Conservation (phyloP, 116 monocot species). For the Iris pallida region DNA sequence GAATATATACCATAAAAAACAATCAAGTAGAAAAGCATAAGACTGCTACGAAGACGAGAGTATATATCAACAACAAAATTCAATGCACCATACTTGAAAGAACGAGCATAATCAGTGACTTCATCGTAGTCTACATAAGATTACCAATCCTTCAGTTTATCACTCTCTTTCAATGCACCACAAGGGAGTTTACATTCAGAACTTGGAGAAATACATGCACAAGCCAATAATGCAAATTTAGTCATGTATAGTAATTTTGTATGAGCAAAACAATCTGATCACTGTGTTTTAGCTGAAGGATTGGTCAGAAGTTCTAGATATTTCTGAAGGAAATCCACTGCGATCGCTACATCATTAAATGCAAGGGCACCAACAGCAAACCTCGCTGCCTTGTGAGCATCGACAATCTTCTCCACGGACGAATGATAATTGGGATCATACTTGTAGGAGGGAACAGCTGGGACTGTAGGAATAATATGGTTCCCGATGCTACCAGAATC, state of each 20-base stretch:
- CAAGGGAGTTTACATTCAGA: not conserved
- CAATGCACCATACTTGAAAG: too few species aligned
- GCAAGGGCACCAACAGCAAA: conserved; percentile 97
- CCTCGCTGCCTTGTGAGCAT: conserved; percentile 92
- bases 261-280: not conserved
- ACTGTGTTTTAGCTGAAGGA: conserved; percentile 57
- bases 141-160: too few species aligned
- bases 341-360: conserved; percentile 84
- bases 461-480: conserved; percentile 7
- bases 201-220: not conserved
- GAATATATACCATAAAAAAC: too few species aligned
- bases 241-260: not conserved
- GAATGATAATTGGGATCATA: conserved; percentile 88
- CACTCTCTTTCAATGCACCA: too few species aligned
- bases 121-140: too few species aligned
- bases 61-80: too few species aligned
- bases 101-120: too few species aligned
- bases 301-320: conserved; percentile 86
- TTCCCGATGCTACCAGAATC: conserved; percentile 12
- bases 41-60: too few species aligned
- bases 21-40: too few species aligned
- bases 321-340: conserved; percentile 69
- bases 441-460: conserved; percentile 17
- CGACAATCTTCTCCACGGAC: conserved; percentile 79
- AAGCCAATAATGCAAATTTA: not conserved